These are phyloP conservation scores for Suhomyces maxii DNA, from an alignment of 1,139 yeast species.

Conservation along the genomic window DNA sequence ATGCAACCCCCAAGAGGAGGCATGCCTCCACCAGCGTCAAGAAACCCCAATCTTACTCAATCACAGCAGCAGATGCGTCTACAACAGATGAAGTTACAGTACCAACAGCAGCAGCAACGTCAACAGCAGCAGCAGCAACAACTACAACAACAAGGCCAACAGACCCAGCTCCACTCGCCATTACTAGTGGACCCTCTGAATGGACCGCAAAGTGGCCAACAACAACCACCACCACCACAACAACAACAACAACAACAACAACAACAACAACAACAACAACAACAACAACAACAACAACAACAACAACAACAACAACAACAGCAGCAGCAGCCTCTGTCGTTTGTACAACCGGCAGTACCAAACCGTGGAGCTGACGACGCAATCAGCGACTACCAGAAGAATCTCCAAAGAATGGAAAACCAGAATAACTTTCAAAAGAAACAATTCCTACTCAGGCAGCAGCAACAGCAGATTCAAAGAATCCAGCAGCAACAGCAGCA, in stretches of 20 bases:
- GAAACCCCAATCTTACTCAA: slow-evolving; percentile 14
- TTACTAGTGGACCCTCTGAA: slow-evolving; percentile 4
- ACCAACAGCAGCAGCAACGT: slow-evolving; percentile 19
- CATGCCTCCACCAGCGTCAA: slow-evolving; percentile 17
- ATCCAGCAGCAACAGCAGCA: slow-evolving; percentile 10
- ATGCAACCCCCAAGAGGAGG: slow-evolving; percentile 6
- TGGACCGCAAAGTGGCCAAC: background rate
- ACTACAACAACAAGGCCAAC: slow-evolving; percentile 6
- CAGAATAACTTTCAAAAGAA: slow-evolving; percentile 28
- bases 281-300: slow-evolving; percentile 1
- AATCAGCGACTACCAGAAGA: slow-evolving; percentile 20
- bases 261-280: background rate
- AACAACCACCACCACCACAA: slow-evolving; percentile 2
- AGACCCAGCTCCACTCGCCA: slow-evolving; percentile 9
- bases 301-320: background rate
- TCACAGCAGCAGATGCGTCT: slow-evolving; percentile 20
- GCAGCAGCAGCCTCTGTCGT: background rate
- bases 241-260: slow-evolving; percentile 5
- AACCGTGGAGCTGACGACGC: background rate
- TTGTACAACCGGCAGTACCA: background rate
- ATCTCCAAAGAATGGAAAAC: slow-evolving; percentile 27
- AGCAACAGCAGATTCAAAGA: slow-evolving; percentile 9
- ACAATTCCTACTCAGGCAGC: slow-evolving; percentile 26
- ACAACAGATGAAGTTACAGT: slow-evolving; percentile 21
- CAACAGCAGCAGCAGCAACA: slow-evolving; percentile 13